Evolutionary conservation across 2,329 filamentous ascomycete genomes (phyloP), one percentile per base, ranked within the genome.

Genomic region (Ceratocystis smalleyi): DNA sequence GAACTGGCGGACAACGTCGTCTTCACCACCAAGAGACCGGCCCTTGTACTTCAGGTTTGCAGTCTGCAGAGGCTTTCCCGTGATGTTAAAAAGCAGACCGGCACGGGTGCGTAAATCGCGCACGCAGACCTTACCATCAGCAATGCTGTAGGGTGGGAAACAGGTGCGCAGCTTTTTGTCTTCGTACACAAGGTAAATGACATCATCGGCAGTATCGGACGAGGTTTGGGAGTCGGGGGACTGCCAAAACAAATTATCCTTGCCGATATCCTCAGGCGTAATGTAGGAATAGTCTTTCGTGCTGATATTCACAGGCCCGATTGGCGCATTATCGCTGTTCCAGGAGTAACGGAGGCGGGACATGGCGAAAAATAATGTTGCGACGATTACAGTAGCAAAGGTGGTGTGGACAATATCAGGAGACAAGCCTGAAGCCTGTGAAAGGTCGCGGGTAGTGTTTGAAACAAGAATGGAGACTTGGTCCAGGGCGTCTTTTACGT

Each of bases 271-370:
- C 70, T 88, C 83, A 32, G 85, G 84, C n/a, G 87, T 90, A 71
- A 91, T 91, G 76, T 92, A 91, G 72, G 83, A 86, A 73, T 85
- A 92, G 75, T 91, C 88, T 43, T 86, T 82, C 69, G 90, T 86
- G 69, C 83, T 87, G 66, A 91, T 84, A 68, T 84, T 79, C 40
- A 84, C 43, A 8, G 65, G 62, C 12, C 59, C 65, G 24, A 22
- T 43, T 43, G 60, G 79, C 74, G 51, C 78, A 49, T 59, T 76
- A 57, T 76, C 76, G 45, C 75, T 73, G 66, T 75, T 71, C 71
- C 60, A 65, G 8, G 76, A 76, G 76, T 78, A 81, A 67, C 78
- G 77, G 72, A 78, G 82, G 70, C 79, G 76, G 71, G 77, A 77
- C 81, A 83, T 83, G 62, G 43, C 57, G 51, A 64, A 51, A 55